Evolutionary conservation across 495 filamentous ascomycete genomes (phyloP).

Genomic region (Podospora australis): DNA sequence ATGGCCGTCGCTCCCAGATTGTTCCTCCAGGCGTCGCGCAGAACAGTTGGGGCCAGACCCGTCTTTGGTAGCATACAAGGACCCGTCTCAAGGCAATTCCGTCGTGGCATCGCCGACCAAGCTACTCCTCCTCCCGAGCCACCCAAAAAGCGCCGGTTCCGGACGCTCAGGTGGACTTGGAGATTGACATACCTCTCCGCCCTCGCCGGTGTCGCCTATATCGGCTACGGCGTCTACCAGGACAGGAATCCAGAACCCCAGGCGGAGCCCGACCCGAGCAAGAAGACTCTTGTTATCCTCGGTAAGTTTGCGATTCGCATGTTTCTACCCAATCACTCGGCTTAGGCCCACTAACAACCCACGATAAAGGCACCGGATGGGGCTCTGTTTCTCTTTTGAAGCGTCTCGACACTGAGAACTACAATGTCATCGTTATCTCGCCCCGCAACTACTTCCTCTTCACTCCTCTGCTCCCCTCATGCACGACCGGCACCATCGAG

Average conservation of each 20-base stretch:
- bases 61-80: conserved; percentile 15
- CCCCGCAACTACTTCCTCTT: conserved; percentile 99
- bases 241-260: conserved; percentile 79
- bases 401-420: conserved; percentile 96
- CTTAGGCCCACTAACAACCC: too few relatives aligned
- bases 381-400: conserved; percentile 94
- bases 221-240: conserved; percentile 75
- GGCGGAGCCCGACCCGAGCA: conserved; percentile 68
- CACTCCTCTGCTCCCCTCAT: conserved; percentile 92
- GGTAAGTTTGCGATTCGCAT: conserved; percentile 49
- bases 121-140: conserved; percentile 21
- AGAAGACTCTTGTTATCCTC: conserved; percentile 96
- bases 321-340: conserved; percentile 2
- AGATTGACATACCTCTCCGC: conserved; percentile 65
- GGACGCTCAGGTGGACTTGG: conserved; percentile 53
- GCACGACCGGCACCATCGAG: conserved; percentile 94
- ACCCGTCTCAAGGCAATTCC: conserved; percentile 30
- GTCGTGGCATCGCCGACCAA: conserved; percentile 34
- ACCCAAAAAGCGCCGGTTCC: conserved; percentile 35
- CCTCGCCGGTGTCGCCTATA: conserved; percentile 58
- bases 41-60: conserved; percentile 17
- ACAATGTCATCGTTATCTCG: conserved; percentile 94
- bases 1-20: conserved; percentile 19
- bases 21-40: conserved; percentile 20
- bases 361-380: conserved; percentile 77